These are phyloP conservation scores for Eutypa lata DNA, from an alignment of 2,329 filamentous ascomycete genomes.

Conservation along the genomic window DNA sequence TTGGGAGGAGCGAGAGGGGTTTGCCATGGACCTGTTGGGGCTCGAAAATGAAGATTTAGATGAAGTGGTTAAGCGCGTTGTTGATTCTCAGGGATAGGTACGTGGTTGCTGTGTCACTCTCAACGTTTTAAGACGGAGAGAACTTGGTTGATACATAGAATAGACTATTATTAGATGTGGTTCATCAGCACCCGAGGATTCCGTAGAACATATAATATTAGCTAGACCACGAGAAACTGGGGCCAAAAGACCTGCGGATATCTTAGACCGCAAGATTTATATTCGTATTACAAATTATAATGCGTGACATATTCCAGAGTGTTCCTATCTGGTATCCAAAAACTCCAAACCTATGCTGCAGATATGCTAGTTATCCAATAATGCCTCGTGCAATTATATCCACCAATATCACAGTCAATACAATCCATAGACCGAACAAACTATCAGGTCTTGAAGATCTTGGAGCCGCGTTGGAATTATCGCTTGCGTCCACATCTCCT, in stretches of 20 bases:
- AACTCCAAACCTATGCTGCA: not conserved
- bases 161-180: no score
- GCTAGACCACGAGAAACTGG: no score
- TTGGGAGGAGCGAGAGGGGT: conserved; percentile 42
- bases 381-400: not conserved
- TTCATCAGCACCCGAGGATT: no score
- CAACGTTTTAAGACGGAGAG: no score
- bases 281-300: no score
- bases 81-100: conserved; percentile 19
- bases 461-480: not conserved
- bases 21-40: conserved; percentile 45
- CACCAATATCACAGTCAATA: not conserved
- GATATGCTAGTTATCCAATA: not conserved
- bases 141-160: no score
- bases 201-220: no score
- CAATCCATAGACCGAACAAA: not conserved
- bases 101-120: no score
- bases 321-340: not conserved
- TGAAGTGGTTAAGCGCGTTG: conserved; percentile 33
- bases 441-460: not conserved
- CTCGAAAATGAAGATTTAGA: conserved; percentile 46
- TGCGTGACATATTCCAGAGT: not conserved
- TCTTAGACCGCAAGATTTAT: no score
- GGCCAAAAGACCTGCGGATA: no score
- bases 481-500: not conserved